phyloP scores from a whole-genome alignment of 2,329 filamentous ascomycete genomes.

The Sphaerulina musiva region DNA sequence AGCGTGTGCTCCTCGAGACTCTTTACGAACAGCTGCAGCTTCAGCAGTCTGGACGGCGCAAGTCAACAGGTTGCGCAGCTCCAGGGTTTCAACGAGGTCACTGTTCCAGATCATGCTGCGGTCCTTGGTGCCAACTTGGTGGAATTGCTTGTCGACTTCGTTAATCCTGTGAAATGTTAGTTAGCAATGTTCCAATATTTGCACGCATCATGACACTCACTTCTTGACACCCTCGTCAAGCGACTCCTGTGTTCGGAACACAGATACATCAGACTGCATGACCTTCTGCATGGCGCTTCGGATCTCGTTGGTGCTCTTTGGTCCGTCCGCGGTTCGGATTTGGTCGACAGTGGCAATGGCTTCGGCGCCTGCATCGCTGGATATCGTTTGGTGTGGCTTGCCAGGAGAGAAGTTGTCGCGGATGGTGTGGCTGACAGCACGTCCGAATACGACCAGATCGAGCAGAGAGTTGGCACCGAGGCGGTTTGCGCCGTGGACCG shows the following conservation, averaged over 20 bases:
- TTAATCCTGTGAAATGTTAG: slow-evolving; percentile 50
- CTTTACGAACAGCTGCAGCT: slow-evolving; percentile 87
- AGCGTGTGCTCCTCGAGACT: slow-evolving; percentile 93
- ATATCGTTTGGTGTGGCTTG: slow-evolving; percentile 67
- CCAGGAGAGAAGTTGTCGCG: slow-evolving; percentile 88
- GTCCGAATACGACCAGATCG: slow-evolving; percentile 94
- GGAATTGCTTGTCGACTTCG: slow-evolving; percentile 73
- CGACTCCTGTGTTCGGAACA: slow-evolving; percentile 91
- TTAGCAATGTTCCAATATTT: slow-evolving; percentile 13
- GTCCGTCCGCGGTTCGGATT: slow-evolving; percentile 73
- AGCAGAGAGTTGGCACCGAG: slow-evolving; percentile 97
- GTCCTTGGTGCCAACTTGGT: slow-evolving; percentile 89
- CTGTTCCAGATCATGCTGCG: slow-evolving; percentile 99
- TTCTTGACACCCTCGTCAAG: slow-evolving; percentile 87
- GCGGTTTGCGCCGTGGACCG: slow-evolving; percentile 96
- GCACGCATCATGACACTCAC: slow-evolving; percentile 17
- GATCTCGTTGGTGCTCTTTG: slow-evolving; percentile 82
- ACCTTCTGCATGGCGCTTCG: slow-evolving; percentile 92
- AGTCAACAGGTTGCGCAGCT: slow-evolving; percentile 89
- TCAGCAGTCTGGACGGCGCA: slow-evolving; percentile 93
- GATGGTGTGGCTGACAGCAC: slow-evolving; percentile 94
- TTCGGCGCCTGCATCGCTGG: slow-evolving; percentile 80
- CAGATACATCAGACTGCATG: slow-evolving; percentile 95
- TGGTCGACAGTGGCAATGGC: slow-evolving; percentile 82
- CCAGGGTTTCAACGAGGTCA: slow-evolving; percentile 90